phyloP scores from a whole-genome alignment of 495 filamentous ascomycete species.

The Penicillium paxilli region DNA sequence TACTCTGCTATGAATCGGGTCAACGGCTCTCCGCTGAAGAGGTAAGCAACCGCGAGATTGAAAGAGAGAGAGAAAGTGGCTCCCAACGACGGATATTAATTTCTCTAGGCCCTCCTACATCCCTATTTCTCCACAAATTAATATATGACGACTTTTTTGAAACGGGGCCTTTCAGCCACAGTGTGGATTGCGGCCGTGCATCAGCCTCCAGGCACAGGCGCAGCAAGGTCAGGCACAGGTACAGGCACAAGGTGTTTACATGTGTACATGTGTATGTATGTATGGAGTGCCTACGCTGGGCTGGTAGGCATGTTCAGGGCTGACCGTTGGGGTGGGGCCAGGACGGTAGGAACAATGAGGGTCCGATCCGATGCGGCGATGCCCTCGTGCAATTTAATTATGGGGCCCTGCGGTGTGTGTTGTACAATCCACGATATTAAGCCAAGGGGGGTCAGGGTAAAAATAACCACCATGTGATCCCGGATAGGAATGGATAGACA shows the following conservation, averaged over 20 bases:
- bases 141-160: conserved; percentile 3
- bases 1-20: conserved; percentile 59
- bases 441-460: not conserved
- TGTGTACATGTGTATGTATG: no score
- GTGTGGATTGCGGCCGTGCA: not conserved
- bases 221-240: not conserved
- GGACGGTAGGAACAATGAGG: not conserved
- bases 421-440: not conserved
- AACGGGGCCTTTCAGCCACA: not conserved
- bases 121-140: conserved; percentile 35
- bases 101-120: conserved; percentile 36
- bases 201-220: not conserved
- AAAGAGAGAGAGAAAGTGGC: no score
- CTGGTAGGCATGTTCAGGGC: not conserved
- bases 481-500: not conserved
- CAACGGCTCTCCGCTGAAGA: conserved; percentile 48
- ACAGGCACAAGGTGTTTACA: no score
- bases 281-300: no score
- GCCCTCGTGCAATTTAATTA: not conserved
- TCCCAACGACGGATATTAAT: conserved; percentile 15
- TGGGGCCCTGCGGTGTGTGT: not conserved
- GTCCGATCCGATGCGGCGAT: no score
- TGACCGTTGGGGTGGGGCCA: not conserved
- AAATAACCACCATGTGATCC: not conserved
- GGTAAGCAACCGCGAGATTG: conserved; percentile 33